Conservation (phyloP, 2,329 filamentous ascomycete species). For the Arachnopeziza araneosa region DNA sequence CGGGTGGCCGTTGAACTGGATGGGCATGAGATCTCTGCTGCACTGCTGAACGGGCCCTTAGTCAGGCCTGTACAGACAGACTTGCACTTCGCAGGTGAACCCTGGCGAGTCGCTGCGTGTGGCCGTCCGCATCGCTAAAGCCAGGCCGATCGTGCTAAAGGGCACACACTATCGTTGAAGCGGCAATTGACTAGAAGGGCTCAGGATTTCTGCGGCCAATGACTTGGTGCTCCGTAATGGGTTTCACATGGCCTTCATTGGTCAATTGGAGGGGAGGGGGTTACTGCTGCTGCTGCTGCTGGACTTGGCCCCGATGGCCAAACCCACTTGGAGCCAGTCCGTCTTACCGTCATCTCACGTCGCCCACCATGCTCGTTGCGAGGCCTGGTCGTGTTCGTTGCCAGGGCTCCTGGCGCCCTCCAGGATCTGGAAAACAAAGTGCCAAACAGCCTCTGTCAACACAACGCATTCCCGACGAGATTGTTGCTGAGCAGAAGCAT, state of each 20-base stretch:
- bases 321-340: background rate
- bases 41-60: background rate
- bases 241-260: background rate
- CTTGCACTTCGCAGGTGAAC: background rate
- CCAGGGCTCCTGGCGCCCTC: background rate
- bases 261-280: background rate
- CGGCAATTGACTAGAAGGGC: slow-evolving; percentile 16
- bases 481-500: too few relatives aligned
- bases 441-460: too few relatives aligned
- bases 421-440: too few relatives aligned
- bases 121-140: background rate
- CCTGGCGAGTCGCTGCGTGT: background rate
- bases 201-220: slow-evolving; percentile 3
- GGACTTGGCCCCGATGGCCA: background rate
- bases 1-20: background rate
- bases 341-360: slow-evolving; percentile 7
- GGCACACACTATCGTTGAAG: background rate
- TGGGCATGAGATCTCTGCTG: background rate
- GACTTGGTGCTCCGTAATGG: background rate
- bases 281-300: too few relatives aligned
- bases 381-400: background rate
- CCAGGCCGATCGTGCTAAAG: background rate
- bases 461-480: too few relatives aligned
- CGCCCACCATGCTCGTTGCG: background rate
- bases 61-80: background rate